phyloP scores from a whole-genome alignment of 2,329 filamentous ascomycete genomes.

The Acephala macrosclerotiorum region DNA sequence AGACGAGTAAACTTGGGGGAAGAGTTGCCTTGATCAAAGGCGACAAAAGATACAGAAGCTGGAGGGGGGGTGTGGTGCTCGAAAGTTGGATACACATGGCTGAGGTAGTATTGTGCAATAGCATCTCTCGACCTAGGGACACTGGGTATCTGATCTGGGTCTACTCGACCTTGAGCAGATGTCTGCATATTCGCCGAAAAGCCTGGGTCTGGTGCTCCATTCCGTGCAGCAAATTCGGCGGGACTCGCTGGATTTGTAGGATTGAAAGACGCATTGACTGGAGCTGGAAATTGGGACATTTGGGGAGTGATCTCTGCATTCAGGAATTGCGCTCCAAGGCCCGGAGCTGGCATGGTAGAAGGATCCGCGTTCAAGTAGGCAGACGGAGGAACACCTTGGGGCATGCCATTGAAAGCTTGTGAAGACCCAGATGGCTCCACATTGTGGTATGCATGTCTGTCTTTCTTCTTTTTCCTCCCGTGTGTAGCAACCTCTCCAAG shows the following conservation, averaged over 20 bases:
- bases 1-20: slow-evolving; percentile 93
- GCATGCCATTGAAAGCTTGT: slow-evolving; percentile 74
- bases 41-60: slow-evolving; percentile 85
- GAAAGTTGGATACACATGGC: slow-evolving; percentile 92
- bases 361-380: slow-evolving; percentile 66
- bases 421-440: slow-evolving; percentile 75
- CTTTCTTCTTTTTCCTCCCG: slow-evolving; percentile 83
- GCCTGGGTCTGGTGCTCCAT: slow-evolving; percentile 45
- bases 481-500: slow-evolving; percentile 59
- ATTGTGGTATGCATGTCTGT: slow-evolving; percentile 90
- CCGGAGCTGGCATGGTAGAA: slow-evolving; percentile 46
- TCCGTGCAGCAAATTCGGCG: slow-evolving; percentile 55
- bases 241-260: slow-evolving; percentile 50
- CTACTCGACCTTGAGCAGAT: slow-evolving; percentile 76
- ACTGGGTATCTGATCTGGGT: slow-evolving; percentile 92
- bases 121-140: slow-evolving; percentile 85
- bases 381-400: slow-evolving; percentile 61
- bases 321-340: slow-evolving; percentile 53
- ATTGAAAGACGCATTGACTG: slow-evolving; percentile 60
- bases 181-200: slow-evolving; percentile 59
- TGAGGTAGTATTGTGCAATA: slow-evolving; percentile 83
- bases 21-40: slow-evolving; percentile 95
- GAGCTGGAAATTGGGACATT: slow-evolving; percentile 67
- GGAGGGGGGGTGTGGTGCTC: slow-evolving; percentile 92
- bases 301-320: slow-evolving; percentile 53